Percentiles rank a stretch among this genome's conserved stretches.
Conservation (phyloP, 345 rosid genomes). For the Arabidopsis thaliana region TAIR10.1 NC_003076.8:9826501-9827000, state of each 20-base stretch:
- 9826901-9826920: conserved; percentile 5
- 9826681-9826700: conserved; percentile 86
- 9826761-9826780: neutral
- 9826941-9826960: conserved; percentile 15
- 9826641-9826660: conserved; percentile 24
- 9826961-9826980: neutral
- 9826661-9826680: conserved; percentile 65
- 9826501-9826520: conserved; percentile 97
- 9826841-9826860: conserved; percentile 79
- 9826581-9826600: conserved; percentile 3
- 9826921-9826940: neutral
- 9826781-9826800: conserved; percentile 8
- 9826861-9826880: conserved; percentile 59
- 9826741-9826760: conserved; percentile 8
- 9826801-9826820: conserved; percentile 80
- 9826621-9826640: conserved; percentile 25
- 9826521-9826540: conserved; percentile 57
- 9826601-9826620: conserved; percentile 5
- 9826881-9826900: conserved; percentile 11
- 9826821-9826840: conserved; percentile 94
- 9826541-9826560: conserved; percentile 17
- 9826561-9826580: neutral
- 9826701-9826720: conserved; percentile 94
- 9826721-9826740: conserved; percentile 45
- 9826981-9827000: neutral